Conservation (phyloP, 2,329 filamentous ascomycete species). For the Exophiala alcalophila region DNA sequence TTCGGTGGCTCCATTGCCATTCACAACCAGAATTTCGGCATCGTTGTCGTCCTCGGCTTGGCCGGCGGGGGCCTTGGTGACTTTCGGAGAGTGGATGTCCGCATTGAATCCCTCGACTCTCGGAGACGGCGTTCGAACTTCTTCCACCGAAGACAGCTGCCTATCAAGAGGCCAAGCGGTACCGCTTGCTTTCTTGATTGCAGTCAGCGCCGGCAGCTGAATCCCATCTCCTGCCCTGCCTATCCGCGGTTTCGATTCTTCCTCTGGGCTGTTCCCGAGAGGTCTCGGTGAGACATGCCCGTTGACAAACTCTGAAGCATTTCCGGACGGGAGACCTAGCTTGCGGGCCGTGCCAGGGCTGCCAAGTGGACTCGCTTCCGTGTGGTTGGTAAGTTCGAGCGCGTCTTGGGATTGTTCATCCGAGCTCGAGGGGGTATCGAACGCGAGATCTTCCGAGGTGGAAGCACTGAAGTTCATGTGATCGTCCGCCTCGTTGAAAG, state of each 20-base stretch:
- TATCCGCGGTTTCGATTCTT: neutral
- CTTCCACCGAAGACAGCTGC: conserved; percentile 32
- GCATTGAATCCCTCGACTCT: conserved; percentile 17
- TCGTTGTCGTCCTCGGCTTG: conserved; percentile 1
- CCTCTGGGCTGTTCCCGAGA: neutral
- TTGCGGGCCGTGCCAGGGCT: conserved; percentile 9
- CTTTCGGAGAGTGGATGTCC: conserved; percentile 5
- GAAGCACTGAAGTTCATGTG: conserved; percentile 41
- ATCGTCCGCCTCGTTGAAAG: conserved; percentile 36
- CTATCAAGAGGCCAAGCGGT: conserved; percentile 22
- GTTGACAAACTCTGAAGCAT: conserved; percentile 7
- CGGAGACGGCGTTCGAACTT: conserved; percentile 34
- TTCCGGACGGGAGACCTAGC: neutral
- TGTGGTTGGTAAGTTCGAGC: conserved; percentile 10
- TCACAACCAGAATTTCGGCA: neutral
- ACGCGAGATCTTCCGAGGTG: conserved; percentile 38
- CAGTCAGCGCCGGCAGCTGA: conserved; percentile 4
- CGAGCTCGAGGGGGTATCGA: conserved; percentile 33
- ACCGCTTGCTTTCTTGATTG: conserved; percentile 6
- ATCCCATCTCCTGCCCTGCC: conserved; percentile 4
- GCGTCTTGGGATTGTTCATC: conserved; percentile 32
- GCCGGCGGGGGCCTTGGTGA: neutral
- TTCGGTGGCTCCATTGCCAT: conserved; percentile 36
- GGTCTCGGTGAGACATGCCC: conserved; percentile 13
- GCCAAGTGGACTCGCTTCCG: conserved; percentile 11